A percentile compares a stretch with the other conserved stretches of the same genome.
These are phyloP conservation scores for Kwoniella europaea DNA, from an alignment of 768 basidiomycete genomes.

Conservation along the genomic window DNA sequence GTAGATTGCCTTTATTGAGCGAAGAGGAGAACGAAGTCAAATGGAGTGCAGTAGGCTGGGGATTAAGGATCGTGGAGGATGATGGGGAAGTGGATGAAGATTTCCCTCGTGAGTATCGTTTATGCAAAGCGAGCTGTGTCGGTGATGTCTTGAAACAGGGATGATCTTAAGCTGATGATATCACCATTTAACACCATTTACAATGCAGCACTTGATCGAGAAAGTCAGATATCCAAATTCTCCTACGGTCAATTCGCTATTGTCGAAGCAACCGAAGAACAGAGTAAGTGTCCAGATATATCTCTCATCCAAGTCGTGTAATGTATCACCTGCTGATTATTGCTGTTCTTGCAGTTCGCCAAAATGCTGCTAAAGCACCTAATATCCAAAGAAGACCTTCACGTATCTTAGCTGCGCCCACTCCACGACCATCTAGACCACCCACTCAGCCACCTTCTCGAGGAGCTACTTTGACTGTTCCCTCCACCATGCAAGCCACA, in stretches of 20 bases:
- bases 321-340: background rate
- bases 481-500: constrained; percentile 3
- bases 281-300: constrained; percentile 51
- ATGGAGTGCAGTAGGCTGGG: constrained; percentile 85
- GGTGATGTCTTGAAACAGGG: background rate
- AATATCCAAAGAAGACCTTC: constrained; percentile 85
- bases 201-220: constrained; percentile 79
- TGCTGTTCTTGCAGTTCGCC: constrained; percentile 62
- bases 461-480: constrained; percentile 16
- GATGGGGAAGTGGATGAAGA: constrained; percentile 99
- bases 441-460: constrained; percentile 15
- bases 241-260: constrained; percentile 88
- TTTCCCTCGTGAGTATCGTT: constrained; percentile 77
- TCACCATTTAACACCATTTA: background rate
- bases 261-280: constrained; percentile 68
- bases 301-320: background rate
- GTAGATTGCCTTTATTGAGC: constrained; percentile 60
- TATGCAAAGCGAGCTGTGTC: background rate
- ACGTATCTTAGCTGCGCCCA: constrained; percentile 67
- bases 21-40: constrained; percentile 57
- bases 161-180: constrained; percentile 13
- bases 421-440: constrained; percentile 60
- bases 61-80: constrained; percentile 88
- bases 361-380: constrained; percentile 71
- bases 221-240: constrained; percentile 83